Percentiles rank a stretch among this genome's conserved stretches.
Conservation (phyloP, 768 basidiomycete genomes). For the Phlebiopsis gigantea region DNA sequence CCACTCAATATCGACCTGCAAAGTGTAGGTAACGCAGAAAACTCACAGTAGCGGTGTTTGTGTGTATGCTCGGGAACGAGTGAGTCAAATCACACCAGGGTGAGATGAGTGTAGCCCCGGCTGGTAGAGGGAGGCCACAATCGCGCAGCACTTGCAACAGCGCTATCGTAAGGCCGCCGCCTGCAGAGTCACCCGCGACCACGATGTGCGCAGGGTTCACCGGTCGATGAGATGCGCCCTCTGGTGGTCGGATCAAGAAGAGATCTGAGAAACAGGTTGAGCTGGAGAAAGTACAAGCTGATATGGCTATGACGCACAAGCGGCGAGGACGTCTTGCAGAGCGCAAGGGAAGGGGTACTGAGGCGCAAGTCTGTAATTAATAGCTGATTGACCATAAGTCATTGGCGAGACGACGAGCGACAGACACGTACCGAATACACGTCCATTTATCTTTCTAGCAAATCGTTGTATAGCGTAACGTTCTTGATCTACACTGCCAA, state of each 20-base stretch:
- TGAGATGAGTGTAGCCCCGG: conserved; percentile 84
- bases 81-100: conserved; percentile 96
- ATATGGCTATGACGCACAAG: no score
- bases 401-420: conserved; percentile 3
- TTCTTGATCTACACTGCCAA: conserved; percentile 76
- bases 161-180: conserved; percentile 81
- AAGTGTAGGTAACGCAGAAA: not conserved
- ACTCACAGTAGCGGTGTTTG: conserved; percentile 77
- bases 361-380: conserved; percentile 85
- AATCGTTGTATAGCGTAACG: conserved; percentile 75
- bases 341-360: conserved; percentile 97
- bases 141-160: conserved; percentile 88
- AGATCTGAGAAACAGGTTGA: conserved; percentile 46
- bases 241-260: conserved; percentile 85
- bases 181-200: conserved; percentile 89
- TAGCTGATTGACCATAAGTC: conserved; percentile 36
- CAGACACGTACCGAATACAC: conserved; percentile 62
- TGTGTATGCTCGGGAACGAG: conserved; percentile 84
- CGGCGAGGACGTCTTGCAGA: conserved; percentile 81
- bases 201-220: conserved; percentile 81
- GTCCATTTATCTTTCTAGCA: conserved; percentile 89
- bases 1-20: not conserved
- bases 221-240: conserved; percentile 67
- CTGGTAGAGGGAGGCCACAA: conserved; percentile 71
- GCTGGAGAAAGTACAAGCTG: conserved; percentile 56